phyloP scores from a whole-genome alignment of 2,329 filamentous ascomycete species.

The Cladosporium sp. region DNA sequence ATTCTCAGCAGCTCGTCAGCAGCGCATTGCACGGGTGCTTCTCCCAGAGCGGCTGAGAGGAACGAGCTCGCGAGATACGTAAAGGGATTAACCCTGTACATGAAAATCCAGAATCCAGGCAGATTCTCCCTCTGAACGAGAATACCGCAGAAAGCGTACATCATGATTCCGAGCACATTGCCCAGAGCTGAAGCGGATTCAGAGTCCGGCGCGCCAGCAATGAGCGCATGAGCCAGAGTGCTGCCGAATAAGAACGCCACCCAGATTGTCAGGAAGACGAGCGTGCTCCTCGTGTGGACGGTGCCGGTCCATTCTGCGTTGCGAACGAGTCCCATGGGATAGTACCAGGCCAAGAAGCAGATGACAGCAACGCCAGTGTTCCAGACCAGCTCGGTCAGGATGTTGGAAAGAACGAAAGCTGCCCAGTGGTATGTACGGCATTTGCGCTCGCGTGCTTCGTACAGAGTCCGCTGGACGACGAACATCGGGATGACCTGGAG shows the following conservation, averaged over 20 bases:
- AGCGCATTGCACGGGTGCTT: constrained; percentile 42
- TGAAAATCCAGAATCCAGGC: constrained; percentile 69
- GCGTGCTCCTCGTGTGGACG: constrained; percentile 14
- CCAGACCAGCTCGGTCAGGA: constrained; percentile 63
- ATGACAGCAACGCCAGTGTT: constrained; percentile 54
- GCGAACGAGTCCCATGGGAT: constrained; percentile 38
- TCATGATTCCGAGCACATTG: constrained; percentile 36
- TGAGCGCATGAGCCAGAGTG: constrained; percentile 68
- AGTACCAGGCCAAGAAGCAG: constrained; percentile 59
- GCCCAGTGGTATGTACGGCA: constrained; percentile 69
- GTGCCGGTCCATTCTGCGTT: constrained; percentile 48
- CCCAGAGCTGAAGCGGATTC: constrained; percentile 59
- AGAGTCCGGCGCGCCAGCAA: constrained; percentile 61
- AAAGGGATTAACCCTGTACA: constrained; percentile 62
- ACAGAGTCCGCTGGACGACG: constrained; percentile 50
- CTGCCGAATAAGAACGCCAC: constrained; percentile 64
- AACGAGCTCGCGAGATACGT: constrained; percentile 51
- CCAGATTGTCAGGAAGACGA: constrained; percentile 60
- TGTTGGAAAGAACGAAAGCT: constrained; percentile 63
- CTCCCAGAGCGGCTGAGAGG: constrained; percentile 34
- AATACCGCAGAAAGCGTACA: constrained; percentile 47
- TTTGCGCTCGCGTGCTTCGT: constrained; percentile 54
- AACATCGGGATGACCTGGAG: constrained; percentile 55
- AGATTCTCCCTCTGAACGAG: constrained; percentile 51
- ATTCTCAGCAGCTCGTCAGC: constrained; percentile 35